phyloP scores from a whole-genome alignment of 2,329 filamentous ascomycete species.

The Calonectria henricotiae region DNA sequence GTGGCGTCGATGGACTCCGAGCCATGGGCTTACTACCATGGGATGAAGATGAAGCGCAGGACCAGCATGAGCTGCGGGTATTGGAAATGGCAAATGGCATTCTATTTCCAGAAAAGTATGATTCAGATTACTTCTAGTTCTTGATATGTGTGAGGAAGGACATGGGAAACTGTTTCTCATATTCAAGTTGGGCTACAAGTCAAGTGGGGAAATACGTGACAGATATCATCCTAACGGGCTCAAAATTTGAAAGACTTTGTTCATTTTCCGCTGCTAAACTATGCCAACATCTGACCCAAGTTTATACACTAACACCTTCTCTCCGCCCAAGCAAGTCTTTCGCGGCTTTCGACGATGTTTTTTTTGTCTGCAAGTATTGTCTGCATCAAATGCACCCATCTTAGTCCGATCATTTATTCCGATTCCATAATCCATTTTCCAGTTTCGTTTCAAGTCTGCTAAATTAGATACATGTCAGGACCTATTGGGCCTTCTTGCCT shows the following conservation, averaged over 20 bases:
- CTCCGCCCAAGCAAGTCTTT: slow-evolving; percentile 25
- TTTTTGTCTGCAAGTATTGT: not conserved
- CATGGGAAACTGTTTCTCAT: not conserved
- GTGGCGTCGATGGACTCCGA: slow-evolving; percentile 60
- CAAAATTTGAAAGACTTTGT: slow-evolving; percentile 1
- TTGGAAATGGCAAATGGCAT: slow-evolving; percentile 60
- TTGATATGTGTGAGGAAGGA: not conserved
- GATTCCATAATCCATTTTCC: not conserved
- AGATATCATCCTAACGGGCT: no score
- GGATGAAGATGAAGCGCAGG: slow-evolving; percentile 58
- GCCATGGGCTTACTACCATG: slow-evolving; percentile 63
- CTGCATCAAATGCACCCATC: not conserved
- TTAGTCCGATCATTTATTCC: not conserved
- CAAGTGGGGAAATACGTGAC: not conserved
- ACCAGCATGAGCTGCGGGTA: slow-evolving; percentile 56
- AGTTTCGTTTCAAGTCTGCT: not conserved
- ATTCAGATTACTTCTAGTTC: slow-evolving; percentile 41
- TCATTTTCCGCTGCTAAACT: slow-evolving; percentile 20
- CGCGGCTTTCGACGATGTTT: not conserved
- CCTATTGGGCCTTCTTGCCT: slow-evolving; percentile 73
- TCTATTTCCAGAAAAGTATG: slow-evolving; percentile 61
- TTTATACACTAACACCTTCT: slow-evolving; percentile 43
- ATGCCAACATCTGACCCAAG: slow-evolving; percentile 41
- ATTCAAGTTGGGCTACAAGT: no score
- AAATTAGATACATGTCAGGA: not conserved